Conservation (phyloP, 352 stramenopile genomes). For the Pythium aquatile region DNA sequence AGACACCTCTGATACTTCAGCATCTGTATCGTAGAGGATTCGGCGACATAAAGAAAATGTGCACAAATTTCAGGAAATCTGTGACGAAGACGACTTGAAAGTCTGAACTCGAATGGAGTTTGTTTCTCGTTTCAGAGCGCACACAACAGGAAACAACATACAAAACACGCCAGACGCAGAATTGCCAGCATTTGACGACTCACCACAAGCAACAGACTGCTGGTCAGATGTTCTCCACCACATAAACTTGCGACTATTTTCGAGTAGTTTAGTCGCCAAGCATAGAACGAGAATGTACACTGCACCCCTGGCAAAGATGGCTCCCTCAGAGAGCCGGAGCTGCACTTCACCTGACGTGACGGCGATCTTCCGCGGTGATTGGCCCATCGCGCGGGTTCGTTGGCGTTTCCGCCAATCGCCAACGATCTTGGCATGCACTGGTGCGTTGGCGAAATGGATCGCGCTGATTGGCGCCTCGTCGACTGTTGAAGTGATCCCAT, state of each 20-base stretch:
- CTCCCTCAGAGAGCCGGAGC: slow-evolving; percentile 8
- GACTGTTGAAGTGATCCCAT: slow-evolving; percentile 5
- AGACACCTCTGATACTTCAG: neutral
- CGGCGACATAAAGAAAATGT: neutral
- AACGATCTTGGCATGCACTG: neutral
- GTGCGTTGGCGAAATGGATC: slow-evolving; percentile 13
- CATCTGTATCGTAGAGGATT: neutral
- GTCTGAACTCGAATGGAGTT: neutral
- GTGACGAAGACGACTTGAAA: neutral
- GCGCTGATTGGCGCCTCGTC: slow-evolving; percentile 12
- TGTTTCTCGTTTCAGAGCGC: neutral
- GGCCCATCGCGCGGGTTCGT: neutral
- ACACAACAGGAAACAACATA: neutral
- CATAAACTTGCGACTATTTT: neutral
- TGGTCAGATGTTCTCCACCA: neutral
- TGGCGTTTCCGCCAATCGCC: slow-evolving; percentile 3
- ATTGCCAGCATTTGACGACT: slow-evolving; percentile 1
- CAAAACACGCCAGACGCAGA: neutral
- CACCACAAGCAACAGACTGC: neutral
- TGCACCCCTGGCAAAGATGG: neutral
- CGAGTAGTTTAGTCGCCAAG: neutral
- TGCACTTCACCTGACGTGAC: neutral
- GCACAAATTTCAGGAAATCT: neutral
- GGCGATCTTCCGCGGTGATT: neutral
- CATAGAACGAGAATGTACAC: neutral